A percentile compares a stretch with the other conserved stretches of the same genome.
Conservation (phyloP, 495 filamentous ascomycete genomes). For the Penicillium taxi region DNA sequence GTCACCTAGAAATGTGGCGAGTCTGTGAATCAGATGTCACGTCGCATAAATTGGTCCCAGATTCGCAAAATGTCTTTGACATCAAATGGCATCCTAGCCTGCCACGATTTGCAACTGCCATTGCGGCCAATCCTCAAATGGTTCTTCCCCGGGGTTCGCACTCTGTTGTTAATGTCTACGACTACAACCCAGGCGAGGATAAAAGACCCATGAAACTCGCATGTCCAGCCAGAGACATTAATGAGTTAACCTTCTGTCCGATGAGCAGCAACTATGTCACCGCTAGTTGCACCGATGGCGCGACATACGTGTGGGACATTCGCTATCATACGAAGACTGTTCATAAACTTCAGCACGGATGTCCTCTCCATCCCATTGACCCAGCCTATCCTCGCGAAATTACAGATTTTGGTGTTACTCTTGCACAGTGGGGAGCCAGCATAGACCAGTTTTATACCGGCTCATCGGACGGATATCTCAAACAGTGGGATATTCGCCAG, state of each 20-base stretch:
- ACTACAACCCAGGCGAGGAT: conserved; percentile 10
- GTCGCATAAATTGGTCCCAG: conserved; percentile 37
- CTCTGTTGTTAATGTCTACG: conserved; percentile 48
- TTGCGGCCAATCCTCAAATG: conserved; percentile 26
- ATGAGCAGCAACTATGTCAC: conserved; percentile 54
- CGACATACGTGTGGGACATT: conserved; percentile 78
- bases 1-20: conserved; percentile 70
- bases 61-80: conserved; percentile 70
- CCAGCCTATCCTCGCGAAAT: conserved; percentile 50
- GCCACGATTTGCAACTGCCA: conserved; percentile 52
- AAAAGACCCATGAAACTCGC: conserved; percentile 35
- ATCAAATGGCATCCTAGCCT: conserved; percentile 65
- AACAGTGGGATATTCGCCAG: conserved; percentile 71
- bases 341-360: conserved; percentile 61
- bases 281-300: conserved; percentile 77
- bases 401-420: conserved; percentile 73
- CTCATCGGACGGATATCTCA: conserved; percentile 78
- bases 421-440: conserved; percentile 68
- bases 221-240: conserved; percentile 78
- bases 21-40: conserved; percentile 41
- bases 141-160: conserved; percentile 31
- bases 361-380: conserved; percentile 54
- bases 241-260: conserved; percentile 58
- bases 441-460: conserved; percentile 77
- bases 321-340: conserved; percentile 50